phyloP scores from a whole-genome alignment of 805 yeast species.

The Kregervanrija pseudodelftensis region DNA sequence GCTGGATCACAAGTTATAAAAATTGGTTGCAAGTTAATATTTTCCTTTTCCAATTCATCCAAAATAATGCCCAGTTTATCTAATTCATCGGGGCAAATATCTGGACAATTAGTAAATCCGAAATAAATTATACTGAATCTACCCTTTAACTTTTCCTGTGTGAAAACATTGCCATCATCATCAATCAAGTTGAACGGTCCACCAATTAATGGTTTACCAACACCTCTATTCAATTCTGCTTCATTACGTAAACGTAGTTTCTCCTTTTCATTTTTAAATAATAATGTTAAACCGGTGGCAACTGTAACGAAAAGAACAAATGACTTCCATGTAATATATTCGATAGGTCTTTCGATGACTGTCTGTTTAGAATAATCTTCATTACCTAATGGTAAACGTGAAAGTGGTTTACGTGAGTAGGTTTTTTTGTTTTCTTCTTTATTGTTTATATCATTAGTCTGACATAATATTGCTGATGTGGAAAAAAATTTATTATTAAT shows the following conservation, averaged over 20 bases:
- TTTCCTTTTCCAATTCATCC: slow-evolving; percentile 50
- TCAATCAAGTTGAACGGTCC: slow-evolving; percentile 79
- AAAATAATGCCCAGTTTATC: slow-evolving; percentile 80
- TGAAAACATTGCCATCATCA: slow-evolving; percentile 62
- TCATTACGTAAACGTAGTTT: slow-evolving; percentile 66
- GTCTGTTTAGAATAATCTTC: slow-evolving; percentile 25
- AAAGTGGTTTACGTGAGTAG: slow-evolving; percentile 49
- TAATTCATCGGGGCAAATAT: slow-evolving; percentile 95
- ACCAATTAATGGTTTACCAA: slow-evolving; percentile 90
- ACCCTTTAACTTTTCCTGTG: slow-evolving; percentile 69
- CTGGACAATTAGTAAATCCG: slow-evolving; percentile 97
- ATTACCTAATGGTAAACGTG: slow-evolving; percentile 71
- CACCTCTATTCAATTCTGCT: slow-evolving; percentile 79
- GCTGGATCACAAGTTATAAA: slow-evolving; percentile 97
- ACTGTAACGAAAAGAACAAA: slow-evolving; percentile 55
- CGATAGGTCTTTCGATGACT: slow-evolving; percentile 38
- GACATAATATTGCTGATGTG: not conserved
- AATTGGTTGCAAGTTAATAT: slow-evolving; percentile 68
- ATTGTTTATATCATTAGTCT: not conserved
- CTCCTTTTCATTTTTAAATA: slow-evolving; percentile 70
- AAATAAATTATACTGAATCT: slow-evolving; percentile 84
- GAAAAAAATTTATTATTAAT: no score
- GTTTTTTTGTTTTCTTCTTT: not conserved
- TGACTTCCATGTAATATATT: slow-evolving; percentile 83
- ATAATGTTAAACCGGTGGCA: slow-evolving; percentile 67